Evolutionary conservation across 345 rosid species (phyloP), one percentile per base, ranked within the genome.

Genomic region (Acer negundo): DNA sequence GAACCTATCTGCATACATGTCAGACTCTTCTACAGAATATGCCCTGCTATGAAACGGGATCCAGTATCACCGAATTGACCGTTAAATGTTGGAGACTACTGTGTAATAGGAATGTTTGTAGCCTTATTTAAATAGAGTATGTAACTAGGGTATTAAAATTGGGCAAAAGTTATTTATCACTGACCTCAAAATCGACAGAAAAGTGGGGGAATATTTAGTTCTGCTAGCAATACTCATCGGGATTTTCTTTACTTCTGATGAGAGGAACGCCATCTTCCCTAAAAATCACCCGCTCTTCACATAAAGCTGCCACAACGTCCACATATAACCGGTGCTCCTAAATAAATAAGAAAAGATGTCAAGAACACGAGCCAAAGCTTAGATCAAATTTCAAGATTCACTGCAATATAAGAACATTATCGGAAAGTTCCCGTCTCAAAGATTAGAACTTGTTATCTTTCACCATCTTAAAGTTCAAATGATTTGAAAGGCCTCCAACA

Each of bases 211-310:
- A 64, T 56, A 55, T 42, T 19, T 75, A 40, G 51, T 12, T 13
- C 62, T 13, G 55, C 80, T 87, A 93, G 51, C 77, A 66, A 73
- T 69, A 89, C 22, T 88, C 73, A 2, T 83, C 74, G 0, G 87
- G 90, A 35, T 87, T 80, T 38, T 83, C 87, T 86, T 85, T 89
- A 83, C 89, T 89, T 66, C 56, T 90, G 38, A 95, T 89, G 77
- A 94, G 82, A 77, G 97, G 97, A 58, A 92, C 95, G 0, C 93
- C 97, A 16, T 95, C 99, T 77, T 90, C 90, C 83, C 98, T 87
- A 98, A 96, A 92, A 78, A 78, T 79, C 64, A 95, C 82, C 28
- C 94, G 89, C 12, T 86, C 95, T 79, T 95, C 93, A 13, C 94
- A 85, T 28, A 93, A 63, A 7, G 96, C 97, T 70, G 85, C 82